Evolutionary conservation across 768 basidiomycete species (phyloP).

Genomic region (Neoboletus subvelutipes): DNA sequence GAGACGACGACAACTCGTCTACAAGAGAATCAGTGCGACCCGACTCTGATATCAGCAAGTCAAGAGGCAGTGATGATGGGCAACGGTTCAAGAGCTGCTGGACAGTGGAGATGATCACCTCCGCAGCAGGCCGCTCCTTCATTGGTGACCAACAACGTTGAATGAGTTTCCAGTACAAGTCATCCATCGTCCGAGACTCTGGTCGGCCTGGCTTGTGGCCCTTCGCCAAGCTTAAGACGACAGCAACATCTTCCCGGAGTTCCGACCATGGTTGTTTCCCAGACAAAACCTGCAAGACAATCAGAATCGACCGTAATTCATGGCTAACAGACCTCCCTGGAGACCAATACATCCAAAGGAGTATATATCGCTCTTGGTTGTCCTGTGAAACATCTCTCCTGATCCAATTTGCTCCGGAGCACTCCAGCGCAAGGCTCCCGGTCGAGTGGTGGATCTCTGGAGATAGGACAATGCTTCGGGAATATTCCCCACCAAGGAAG

Average conservation of each 20-base stretch:
- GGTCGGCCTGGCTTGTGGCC: conserved; percentile 7
- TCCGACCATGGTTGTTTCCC: conserved; percentile 13
- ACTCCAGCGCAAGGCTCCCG: conserved; percentile 42
- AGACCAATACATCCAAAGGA: conserved; percentile 33
- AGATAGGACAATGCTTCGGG: conserved; percentile 9
- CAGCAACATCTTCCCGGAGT: background rate
- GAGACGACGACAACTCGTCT: background rate
- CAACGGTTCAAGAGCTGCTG: background rate
- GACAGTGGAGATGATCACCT: background rate
- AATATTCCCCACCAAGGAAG: conserved; percentile 24
- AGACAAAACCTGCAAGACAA: background rate
- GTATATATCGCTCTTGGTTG: conserved; percentile 14
- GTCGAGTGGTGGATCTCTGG: conserved; percentile 27
- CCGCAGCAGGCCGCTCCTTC: background rate
- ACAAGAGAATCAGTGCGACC: too few species aligned
- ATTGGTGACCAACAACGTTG: conserved; percentile 6
- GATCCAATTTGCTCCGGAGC: conserved; percentile 35
- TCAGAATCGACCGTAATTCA: conserved; percentile 6
- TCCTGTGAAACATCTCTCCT: background rate
- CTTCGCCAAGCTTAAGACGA: conserved; percentile 7
- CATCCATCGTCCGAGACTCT: background rate
- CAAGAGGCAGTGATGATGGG: background rate
- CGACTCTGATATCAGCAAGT: background rate
- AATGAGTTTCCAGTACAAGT: conserved; percentile 11
- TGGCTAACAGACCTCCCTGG: conserved; percentile 16